Percentiles rank a stretch among this genome's conserved stretches.
Evolutionary conservation across 2,329 filamentous ascomycete genomes (phyloP).

Genomic region (Pseudogymnoascus sp.): DNA sequence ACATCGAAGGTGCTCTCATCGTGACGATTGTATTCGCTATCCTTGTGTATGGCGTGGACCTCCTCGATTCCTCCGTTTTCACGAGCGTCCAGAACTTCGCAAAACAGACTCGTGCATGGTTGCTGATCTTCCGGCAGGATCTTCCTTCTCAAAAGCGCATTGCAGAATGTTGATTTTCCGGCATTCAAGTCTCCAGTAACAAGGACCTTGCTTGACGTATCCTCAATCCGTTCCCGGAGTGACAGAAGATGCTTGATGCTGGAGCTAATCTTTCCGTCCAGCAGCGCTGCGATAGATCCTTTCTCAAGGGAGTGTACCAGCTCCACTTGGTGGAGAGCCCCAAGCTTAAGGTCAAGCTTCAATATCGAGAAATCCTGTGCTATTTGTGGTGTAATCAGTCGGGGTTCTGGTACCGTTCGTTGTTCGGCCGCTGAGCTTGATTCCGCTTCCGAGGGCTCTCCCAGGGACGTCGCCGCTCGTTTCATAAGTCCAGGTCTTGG

Average conservation of each 20-base stretch:
- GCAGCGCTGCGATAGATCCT: conserved; percentile 75
- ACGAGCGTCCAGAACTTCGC: conserved; percentile 86
- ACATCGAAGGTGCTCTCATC: conserved; percentile 94
- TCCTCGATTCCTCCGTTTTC: conserved; percentile 91
- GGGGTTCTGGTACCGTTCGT: conserved; percentile 60
- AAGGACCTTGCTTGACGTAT: conserved; percentile 93
- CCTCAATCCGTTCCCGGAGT: conserved; percentile 88
- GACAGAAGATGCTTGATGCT: conserved; percentile 86
- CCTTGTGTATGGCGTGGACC: conserved; percentile 88
- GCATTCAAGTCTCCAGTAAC: conserved; percentile 95
- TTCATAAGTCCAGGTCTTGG: conserved; percentile 48
- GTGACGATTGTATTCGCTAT: conserved; percentile 72
- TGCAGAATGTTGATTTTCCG: conserved; percentile 98
- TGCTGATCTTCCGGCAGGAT: conserved; percentile 95
- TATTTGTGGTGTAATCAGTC: conserved; percentile 85
- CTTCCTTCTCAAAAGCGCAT: conserved; percentile 88
- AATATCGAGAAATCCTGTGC: conserved; percentile 93
- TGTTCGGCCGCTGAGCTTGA: conserved; percentile 66
- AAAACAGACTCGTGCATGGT: conserved; percentile 97
- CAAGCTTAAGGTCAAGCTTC: conserved; percentile 90
- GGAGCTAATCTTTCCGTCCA: conserved; percentile 90
- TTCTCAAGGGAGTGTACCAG: conserved; percentile 94
- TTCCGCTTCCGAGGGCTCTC: conserved; percentile 54
- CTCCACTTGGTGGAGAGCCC: conserved; percentile 77
- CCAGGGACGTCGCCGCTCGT: conserved; percentile 67